phyloP scores from a whole-genome alignment of 352 stramenopile genomes.

The Phytophthora palmivora region DNA sequence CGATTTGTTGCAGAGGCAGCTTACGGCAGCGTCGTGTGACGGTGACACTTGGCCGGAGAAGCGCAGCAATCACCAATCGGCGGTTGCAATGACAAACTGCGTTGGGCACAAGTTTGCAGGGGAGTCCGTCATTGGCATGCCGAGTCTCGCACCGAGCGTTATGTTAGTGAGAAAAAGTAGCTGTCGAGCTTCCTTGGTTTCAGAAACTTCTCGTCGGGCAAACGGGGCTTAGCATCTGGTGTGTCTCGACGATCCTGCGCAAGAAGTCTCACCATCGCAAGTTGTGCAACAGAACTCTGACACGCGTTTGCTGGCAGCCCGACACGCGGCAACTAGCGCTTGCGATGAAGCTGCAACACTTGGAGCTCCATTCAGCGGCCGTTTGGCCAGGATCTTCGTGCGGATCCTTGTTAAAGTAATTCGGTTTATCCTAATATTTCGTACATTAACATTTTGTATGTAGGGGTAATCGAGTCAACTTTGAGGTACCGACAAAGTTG shows the following conservation, averaged over 20 bases:
- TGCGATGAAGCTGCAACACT: too few species aligned
- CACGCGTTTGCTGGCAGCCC: too few species aligned
- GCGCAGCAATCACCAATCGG: too few species aligned
- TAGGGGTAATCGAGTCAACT: too few species aligned
- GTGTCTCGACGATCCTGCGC: conserved; percentile 25
- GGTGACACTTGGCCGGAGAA: too few species aligned
- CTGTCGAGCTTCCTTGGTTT: conserved; percentile 24
- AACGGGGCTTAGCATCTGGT: conserved; percentile 8
- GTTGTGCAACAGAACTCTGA: not conserved
- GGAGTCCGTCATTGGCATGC: not conserved
- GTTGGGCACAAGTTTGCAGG: too few species aligned
- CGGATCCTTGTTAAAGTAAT: too few species aligned
- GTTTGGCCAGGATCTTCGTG: too few species aligned
- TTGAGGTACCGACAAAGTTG: not conserved
- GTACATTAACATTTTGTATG: too few species aligned
- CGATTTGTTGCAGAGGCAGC: conserved; percentile 22
- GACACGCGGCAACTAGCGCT: conserved; percentile 1
- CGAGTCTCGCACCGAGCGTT: not conserved
- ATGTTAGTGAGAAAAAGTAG: conserved; percentile 14
- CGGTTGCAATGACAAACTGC: too few species aligned
- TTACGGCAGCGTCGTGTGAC: not conserved
- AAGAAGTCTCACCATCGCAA: conserved; percentile 13
- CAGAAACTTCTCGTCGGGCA: conserved; percentile 28
- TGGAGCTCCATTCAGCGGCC: too few species aligned
- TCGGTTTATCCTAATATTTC: too few species aligned